These are phyloP conservation scores for Tubosaeta sp. DNA, from an alignment of 768 basidiomycete genomes.

Conservation along the genomic window DNA sequence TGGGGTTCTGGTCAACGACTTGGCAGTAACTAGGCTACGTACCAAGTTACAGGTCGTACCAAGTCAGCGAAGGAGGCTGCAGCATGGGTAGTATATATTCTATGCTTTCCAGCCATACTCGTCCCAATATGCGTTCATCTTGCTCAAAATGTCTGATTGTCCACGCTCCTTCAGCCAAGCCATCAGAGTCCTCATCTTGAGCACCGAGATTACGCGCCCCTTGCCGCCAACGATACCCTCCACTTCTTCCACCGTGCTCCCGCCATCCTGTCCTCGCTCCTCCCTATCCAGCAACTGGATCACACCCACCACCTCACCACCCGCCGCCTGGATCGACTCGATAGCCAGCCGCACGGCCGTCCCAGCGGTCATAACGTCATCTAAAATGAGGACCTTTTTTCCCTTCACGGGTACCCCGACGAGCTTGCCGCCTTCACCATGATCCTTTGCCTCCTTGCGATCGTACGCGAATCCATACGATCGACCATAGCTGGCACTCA, in stretches of 20 bases:
- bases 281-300: constrained; percentile 76
- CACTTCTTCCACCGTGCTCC: constrained; percentile 80
- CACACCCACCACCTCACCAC: constrained; percentile 85
- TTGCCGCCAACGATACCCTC: constrained; percentile 63
- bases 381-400: constrained; percentile 80
- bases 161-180: constrained; percentile 73
- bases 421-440: constrained; percentile 90
- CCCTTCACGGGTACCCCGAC: constrained; percentile 84
- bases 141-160: constrained; percentile 54
- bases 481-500: constrained; percentile 61
- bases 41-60: not conserved
- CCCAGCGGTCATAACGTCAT: constrained; percentile 95
- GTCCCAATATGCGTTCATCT: constrained; percentile 67
- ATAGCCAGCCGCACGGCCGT: constrained; percentile 86
- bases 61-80: not conserved
- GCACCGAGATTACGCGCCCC: constrained; percentile 70
- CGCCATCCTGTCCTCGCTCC: constrained; percentile 42
- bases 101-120: constrained; percentile 28
- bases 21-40: constrained; percentile 28
- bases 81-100: not conserved
- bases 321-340: constrained; percentile 58
- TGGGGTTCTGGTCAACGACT: constrained; percentile 58
- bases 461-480: constrained; percentile 86
- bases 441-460: constrained; percentile 92
- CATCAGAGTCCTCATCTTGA: constrained; percentile 84